Percentiles rank a stretch among this genome's conserved stretches.
phyloP scores from a whole-genome alignment of 306 rosid species.

The Ceratonia siliqua region DNA sequence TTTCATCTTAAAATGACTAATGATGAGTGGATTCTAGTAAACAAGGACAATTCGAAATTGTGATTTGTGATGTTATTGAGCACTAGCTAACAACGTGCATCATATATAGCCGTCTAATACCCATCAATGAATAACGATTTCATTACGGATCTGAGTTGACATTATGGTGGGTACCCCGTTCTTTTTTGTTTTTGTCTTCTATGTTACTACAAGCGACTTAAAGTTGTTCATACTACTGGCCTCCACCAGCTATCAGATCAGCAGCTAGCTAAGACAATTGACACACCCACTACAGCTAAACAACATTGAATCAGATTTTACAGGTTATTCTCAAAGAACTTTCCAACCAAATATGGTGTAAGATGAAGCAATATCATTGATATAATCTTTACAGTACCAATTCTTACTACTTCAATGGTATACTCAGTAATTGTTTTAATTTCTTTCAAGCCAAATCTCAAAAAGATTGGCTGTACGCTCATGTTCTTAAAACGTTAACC shows the following conservation, averaged over 20 bases:
- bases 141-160: background rate
- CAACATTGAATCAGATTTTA: too few species aligned
- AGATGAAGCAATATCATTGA: too few species aligned
- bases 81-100: background rate
- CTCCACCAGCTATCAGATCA: background rate
- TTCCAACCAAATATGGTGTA: too few species aligned
- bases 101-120: background rate
- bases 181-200: background rate
- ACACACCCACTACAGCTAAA: background rate
- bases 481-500: too few species aligned
- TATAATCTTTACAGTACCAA: too few species aligned
- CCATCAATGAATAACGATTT: background rate
- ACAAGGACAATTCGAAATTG: constrained; percentile 14
- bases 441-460: background rate
- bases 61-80: background rate
- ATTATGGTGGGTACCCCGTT: background rate
- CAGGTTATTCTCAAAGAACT: too few species aligned
- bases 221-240: constrained; percentile 8
- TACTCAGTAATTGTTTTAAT: too few species aligned
- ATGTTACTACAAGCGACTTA: background rate
- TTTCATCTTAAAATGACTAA: background rate
- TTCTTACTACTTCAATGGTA: too few species aligned
- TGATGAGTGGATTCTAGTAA: background rate
- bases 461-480: too few species aligned
- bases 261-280: background rate